Conservation (phyloP, 345 rosid species). For the Nephelium lappaceum region DNA sequence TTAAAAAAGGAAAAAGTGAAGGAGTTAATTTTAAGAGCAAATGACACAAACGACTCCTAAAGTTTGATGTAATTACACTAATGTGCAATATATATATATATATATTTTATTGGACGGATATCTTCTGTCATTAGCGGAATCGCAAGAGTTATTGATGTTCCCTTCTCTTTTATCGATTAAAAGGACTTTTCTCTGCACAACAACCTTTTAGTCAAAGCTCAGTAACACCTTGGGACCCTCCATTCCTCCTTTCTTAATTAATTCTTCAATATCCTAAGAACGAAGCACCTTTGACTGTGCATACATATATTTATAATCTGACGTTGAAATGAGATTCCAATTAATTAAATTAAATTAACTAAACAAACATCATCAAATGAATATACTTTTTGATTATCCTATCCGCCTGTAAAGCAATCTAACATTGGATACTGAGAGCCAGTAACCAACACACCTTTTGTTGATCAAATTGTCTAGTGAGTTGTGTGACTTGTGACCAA, state of each 20-base stretch:
- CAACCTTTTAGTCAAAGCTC: slow-evolving; percentile 48
- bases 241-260: background rate
- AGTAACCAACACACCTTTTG: background rate
- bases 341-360: background rate
- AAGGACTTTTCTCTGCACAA: slow-evolving; percentile 12
- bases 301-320: no score
- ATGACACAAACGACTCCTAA: no score
- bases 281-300: no score
- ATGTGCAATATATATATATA: no score
- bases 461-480: slow-evolving; percentile 15
- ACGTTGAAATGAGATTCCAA: no score
- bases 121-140: background rate
- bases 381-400: slow-evolving; percentile 22
- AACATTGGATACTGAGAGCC: slow-evolving; percentile 41
- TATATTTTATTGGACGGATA: no score
- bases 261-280: no score
- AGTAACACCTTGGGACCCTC: slow-evolving; percentile 53
- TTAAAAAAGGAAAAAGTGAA: no score
- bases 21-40: no score
- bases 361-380: slow-evolving; percentile 31
- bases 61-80: no score
- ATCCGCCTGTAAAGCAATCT: slow-evolving; percentile 58
- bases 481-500: background rate
- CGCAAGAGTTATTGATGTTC: background rate
- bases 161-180: background rate